Evolutionary conservation across 768 basidiomycete genomes (phyloP).

Genomic region (Amylocystis lapponica): DNA sequence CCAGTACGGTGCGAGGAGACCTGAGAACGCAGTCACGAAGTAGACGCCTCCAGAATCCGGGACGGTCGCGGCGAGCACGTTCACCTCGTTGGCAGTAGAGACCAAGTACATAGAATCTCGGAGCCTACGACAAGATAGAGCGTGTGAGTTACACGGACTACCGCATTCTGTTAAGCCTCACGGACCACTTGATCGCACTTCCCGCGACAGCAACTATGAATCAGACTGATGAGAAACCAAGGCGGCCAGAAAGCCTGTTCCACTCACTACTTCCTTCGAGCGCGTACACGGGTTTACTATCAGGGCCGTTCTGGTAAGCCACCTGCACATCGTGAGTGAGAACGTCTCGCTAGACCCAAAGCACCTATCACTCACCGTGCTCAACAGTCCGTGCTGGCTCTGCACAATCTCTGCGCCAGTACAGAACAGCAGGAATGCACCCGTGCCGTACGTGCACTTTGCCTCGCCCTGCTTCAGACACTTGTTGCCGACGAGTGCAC

Average conservation of each 20-base stretch:
- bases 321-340: conserved; percentile 40
- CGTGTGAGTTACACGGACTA: background rate
- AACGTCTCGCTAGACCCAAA: background rate
- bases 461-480: conserved; percentile 88
- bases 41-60: conserved; percentile 83
- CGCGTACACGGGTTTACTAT: conserved; percentile 80
- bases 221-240: background rate
- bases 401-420: conserved; percentile 84
- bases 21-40: conserved; percentile 96
- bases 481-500: conserved; percentile 93
- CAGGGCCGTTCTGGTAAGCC: conserved; percentile 82
- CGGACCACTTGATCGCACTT: conserved; percentile 86
- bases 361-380: conserved; percentile 52
- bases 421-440: conserved; percentile 93
- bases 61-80: conserved; percentile 73
- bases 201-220: conserved; percentile 84
- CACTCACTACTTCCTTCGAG: conserved; percentile 90
- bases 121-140: conserved; percentile 43
- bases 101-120: conserved; percentile 89
- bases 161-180: background rate
- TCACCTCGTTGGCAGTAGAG: conserved; percentile 74
- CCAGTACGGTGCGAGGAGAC: conserved; percentile 97
- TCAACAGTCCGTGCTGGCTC: conserved; percentile 82
- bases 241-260: background rate
- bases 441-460: conserved; percentile 98